phyloP scores from a whole-genome alignment of 139 green algal genomes.

The Pseudopediastrum boryanum region DNA sequence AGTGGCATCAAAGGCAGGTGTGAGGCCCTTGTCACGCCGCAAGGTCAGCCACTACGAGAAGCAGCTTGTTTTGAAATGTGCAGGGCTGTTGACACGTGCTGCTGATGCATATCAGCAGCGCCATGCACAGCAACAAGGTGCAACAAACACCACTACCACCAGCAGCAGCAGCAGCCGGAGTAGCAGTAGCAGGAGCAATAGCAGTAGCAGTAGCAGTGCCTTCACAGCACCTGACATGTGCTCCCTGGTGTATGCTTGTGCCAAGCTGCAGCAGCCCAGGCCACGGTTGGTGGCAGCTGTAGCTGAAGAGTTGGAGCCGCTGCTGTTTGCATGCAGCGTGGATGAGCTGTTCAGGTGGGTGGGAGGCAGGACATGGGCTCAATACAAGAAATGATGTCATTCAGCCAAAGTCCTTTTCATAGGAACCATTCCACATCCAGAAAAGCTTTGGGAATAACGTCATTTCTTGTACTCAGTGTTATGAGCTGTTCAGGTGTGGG shows the following conservation, averaged over 20 bases:
- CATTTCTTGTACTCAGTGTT: background rate
- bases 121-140: no score
- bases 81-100: no score
- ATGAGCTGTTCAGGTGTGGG: background rate
- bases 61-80: no score
- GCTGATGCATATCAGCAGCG: no score
- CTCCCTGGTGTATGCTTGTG: background rate
- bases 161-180: background rate
- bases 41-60: no score
- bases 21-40: no score
- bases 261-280: constrained; percentile 10
- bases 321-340: constrained; percentile 24
- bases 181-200: background rate
- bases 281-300: constrained; percentile 22
- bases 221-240: constrained; percentile 10
- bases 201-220: background rate
- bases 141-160: no score
- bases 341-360: constrained; percentile 18
- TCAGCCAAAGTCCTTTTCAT: background rate
- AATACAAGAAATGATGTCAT: background rate
- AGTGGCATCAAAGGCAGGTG: no score
- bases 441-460: background rate
- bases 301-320: background rate
- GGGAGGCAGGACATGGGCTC: background rate
- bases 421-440: background rate